Conservation (phyloP, 1,284 basidiomycete genomes). For the Phenoliferia sp. region DNA sequence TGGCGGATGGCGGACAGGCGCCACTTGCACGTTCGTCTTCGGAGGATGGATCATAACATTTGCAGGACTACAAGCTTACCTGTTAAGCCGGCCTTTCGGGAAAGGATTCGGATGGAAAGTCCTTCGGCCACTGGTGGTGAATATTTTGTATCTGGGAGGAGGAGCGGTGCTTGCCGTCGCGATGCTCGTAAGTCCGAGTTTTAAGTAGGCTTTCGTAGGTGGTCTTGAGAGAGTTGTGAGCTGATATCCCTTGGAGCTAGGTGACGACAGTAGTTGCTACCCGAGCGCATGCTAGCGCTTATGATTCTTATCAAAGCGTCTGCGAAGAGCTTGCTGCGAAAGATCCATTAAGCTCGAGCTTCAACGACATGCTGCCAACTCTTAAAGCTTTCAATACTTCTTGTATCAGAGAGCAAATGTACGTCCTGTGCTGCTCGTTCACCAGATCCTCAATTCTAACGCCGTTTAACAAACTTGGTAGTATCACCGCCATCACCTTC, state of each 20-base stretch:
- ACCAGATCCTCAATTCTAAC: background rate
- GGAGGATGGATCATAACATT: background rate
- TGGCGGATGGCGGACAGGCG: background rate
- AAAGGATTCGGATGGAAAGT: background rate
- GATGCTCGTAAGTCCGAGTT: background rate
- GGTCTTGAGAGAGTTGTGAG: too few species aligned
- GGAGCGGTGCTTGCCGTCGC: background rate
- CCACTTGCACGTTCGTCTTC: background rate
- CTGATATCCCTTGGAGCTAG: too few species aligned
- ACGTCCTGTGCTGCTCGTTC: background rate
- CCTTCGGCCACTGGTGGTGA: background rate
- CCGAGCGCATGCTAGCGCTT: too few species aligned
- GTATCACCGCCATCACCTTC: background rate
- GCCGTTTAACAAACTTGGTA: background rate
- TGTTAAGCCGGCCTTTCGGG: background rate
- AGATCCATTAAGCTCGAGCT: too few species aligned
- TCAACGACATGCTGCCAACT: too few species aligned
- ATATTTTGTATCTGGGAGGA: background rate
- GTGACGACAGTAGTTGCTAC: too few species aligned
- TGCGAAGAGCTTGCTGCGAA: too few species aligned
- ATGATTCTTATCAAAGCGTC: too few species aligned
- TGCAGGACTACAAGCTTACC: background rate
- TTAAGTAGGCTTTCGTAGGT: too few species aligned
- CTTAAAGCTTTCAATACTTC: too few species aligned
- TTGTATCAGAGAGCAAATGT: too few species aligned